Conservation (phyloP, 2,329 filamentous ascomycete genomes). For the Colletotrichum sp. region DNA sequence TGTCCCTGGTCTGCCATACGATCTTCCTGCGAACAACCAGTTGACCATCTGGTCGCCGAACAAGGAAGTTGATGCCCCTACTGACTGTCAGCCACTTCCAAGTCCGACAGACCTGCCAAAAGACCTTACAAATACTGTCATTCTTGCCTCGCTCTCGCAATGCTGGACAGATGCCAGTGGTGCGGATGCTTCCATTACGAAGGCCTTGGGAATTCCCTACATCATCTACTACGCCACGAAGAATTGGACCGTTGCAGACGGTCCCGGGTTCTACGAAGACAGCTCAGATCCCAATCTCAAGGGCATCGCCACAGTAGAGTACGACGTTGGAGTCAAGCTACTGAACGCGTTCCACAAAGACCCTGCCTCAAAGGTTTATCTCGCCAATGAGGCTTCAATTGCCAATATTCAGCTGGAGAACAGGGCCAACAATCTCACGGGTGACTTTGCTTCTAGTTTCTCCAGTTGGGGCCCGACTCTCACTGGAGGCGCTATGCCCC, state of each 20-base stretch:
- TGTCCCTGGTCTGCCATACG: background rate
- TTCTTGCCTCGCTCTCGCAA: background rate
- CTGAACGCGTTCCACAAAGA: background rate
- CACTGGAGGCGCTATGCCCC: slow-evolving; percentile 43
- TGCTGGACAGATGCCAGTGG: background rate
- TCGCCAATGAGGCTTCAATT: background rate
- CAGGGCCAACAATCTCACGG: background rate
- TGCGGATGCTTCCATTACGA: background rate
- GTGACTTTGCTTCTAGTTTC: slow-evolving; percentile 17
- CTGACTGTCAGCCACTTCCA: background rate
- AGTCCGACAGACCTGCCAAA: background rate
- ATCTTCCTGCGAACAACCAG: background rate
- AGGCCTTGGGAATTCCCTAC: slow-evolving; percentile 40
- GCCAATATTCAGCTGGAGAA: background rate
- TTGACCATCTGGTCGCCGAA: slow-evolving; percentile 3
- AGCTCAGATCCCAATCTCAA: slow-evolving; percentile 26
- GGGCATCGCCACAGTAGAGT: background rate
- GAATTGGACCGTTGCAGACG: slow-evolving; percentile 45
- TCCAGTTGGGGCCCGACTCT: slow-evolving; percentile 47
- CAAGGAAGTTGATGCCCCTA: background rate
- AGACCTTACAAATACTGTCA: background rate
- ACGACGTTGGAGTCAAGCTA: background rate
- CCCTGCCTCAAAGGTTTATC: background rate
- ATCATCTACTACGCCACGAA: slow-evolving; percentile 44
- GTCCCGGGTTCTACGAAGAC: slow-evolving; percentile 27